Percentiles rank a stretch among this genome's conserved stretches.
Evolutionary conservation across 768 basidiomycete species (phyloP).

Genomic region (Cystofilobasidium ferigula): DNA sequence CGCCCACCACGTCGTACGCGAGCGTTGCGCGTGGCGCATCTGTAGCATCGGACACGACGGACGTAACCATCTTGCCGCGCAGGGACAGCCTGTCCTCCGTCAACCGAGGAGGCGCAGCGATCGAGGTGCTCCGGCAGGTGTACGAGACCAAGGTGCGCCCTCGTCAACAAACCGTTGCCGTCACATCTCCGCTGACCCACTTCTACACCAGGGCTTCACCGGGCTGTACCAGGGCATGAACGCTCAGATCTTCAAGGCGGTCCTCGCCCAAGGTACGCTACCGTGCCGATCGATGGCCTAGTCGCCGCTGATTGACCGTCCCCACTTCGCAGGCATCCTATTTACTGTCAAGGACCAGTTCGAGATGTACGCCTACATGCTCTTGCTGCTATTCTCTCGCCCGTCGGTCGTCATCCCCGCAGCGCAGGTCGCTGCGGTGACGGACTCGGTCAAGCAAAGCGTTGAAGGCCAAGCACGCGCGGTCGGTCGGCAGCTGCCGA

Average conservation of each 20-base stretch:
- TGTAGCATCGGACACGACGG: neutral
- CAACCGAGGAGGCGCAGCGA: too few species aligned
- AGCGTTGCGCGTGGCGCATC: slow-evolving; percentile 2
- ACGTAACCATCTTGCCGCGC: too few species aligned
- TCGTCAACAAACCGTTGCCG: neutral
- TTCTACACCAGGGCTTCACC: slow-evolving; percentile 46
- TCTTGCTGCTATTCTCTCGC: slow-evolving; percentile 34
- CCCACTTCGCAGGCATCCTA: slow-evolving; percentile 44
- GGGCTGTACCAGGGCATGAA: slow-evolving; percentile 99
- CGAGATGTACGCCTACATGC: slow-evolving; percentile 68
- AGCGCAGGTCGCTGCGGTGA: neutral
- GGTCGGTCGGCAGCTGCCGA: neutral
- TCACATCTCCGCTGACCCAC: neutral
- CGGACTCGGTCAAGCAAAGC: neutral
- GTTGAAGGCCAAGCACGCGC: neutral
- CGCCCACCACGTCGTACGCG: slow-evolving; percentile 9
- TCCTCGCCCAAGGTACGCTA: slow-evolving; percentile 68
- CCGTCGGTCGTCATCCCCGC: neutral
- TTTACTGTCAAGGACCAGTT: slow-evolving; percentile 98
- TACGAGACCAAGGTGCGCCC: slow-evolving; percentile 48
- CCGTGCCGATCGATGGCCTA: neutral
- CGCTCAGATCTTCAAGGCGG: slow-evolving; percentile 91
- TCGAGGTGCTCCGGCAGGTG: slow-evolving; percentile 62
- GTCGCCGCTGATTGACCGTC: neutral
- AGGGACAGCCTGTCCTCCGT: too few species aligned